Evolutionary conservation across 805 yeast genomes (phyloP).

Genomic region (Cyberlindnera nakhonratchasimensis): DNA sequence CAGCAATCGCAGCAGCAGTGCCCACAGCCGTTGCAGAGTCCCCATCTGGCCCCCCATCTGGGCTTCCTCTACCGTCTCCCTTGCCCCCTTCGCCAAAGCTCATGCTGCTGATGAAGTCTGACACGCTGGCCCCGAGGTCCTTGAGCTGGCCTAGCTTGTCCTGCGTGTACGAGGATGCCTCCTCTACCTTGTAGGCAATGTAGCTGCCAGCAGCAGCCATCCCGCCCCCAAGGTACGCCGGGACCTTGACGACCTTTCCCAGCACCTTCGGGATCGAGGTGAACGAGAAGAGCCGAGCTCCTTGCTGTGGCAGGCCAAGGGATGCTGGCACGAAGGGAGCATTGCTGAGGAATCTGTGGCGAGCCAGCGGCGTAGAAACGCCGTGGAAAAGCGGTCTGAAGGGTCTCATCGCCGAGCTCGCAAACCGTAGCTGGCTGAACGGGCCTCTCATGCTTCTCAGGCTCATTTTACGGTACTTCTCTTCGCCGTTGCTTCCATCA

Average conservation of each 20-base stretch:
- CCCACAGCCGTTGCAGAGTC: conserved; percentile 51
- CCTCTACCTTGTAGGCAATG: conserved; percentile 87
- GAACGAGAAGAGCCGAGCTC: conserved; percentile 23
- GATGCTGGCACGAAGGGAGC: conserved; percentile 6
- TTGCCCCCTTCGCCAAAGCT: conserved; percentile 27
- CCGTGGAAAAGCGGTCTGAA: background rate
- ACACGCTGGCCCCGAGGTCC: conserved; percentile 55
- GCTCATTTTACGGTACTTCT: background rate
- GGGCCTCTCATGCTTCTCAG: background rate
- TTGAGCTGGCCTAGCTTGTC: conserved; percentile 61
- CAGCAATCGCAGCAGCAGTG: conserved; percentile 51
- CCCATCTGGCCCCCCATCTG: conserved; percentile 27
- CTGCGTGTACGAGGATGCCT: conserved; percentile 68
- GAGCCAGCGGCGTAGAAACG: background rate
- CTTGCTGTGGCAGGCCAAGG: background rate
- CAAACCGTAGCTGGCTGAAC: background rate
- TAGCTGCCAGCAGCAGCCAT: conserved; percentile 94
- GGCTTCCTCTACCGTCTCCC: conserved; percentile 17
- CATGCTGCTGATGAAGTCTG: conserved; percentile 36
- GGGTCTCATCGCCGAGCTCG: background rate
- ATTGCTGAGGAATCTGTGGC: conserved; percentile 10
- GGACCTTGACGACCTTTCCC: conserved; percentile 54
- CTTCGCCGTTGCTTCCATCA: background rate
- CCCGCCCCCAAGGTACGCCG: conserved; percentile 86
- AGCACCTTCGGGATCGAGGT: conserved; percentile 49